These are phyloP conservation scores for Penicillium carneum DNA, from an alignment of 2,329 filamentous ascomycete genomes.

Conservation along the genomic window DNA sequence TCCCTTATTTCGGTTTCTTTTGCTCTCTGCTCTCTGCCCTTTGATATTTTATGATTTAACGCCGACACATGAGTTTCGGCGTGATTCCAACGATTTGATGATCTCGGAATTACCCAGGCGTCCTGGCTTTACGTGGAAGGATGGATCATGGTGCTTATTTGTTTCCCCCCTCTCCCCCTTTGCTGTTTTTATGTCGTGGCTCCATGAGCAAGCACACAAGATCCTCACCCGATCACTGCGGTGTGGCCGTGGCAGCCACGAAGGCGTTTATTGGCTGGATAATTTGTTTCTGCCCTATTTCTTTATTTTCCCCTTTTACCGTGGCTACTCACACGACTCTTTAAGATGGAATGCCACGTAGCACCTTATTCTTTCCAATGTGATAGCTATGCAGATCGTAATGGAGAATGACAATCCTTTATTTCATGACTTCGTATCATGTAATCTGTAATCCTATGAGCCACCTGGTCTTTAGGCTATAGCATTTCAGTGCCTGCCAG, in stretches of 20 bases:
- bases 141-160: neutral
- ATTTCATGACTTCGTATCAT: neutral
- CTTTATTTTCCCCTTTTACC: slow-evolving; percentile 7
- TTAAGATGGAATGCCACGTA: slow-evolving; percentile 1
- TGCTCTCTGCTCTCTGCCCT: neutral
- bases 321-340: neutral
- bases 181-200: slow-evolving; percentile 5
- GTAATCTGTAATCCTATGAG: neutral
- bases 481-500: slow-evolving; percentile 21
- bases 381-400: slow-evolving; percentile 23
- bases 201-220: neutral
- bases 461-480: neutral
- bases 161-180: neutral
- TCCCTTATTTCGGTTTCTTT: neutral
- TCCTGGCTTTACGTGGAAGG: slow-evolving; percentile 8
- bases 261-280: slow-evolving; percentile 17
- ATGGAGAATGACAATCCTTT: slow-evolving; percentile 29
- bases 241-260: slow-evolving; percentile 9
- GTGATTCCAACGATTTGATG: slow-evolving; percentile 13
- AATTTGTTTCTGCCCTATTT: slow-evolving; percentile 16
- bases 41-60: slow-evolving; percentile 13
- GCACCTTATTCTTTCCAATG: slow-evolving; percentile 3
- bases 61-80: slow-evolving; percentile 6
- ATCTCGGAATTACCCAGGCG: slow-evolving; percentile 15
- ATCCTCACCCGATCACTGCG: neutral